phyloP scores from a whole-genome alignment of 1,139 yeast genomes.

The Lodderomyces theae region DNA sequence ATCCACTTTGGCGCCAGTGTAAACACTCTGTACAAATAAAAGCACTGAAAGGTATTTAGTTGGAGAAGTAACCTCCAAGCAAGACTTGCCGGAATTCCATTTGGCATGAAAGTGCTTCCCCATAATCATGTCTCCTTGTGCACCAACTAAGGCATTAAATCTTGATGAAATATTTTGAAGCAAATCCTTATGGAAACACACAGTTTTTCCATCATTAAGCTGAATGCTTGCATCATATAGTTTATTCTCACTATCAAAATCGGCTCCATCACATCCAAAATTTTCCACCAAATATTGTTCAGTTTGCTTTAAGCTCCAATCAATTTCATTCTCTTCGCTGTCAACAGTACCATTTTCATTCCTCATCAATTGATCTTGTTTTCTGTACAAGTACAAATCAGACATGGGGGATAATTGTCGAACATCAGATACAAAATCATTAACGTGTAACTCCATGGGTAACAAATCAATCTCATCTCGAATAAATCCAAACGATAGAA shows the following conservation, averaged over 20 bases:
- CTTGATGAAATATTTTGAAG: background rate
- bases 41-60: conserved; percentile 28
- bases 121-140: conserved; percentile 16
- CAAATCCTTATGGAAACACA: conserved; percentile 33
- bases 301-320: conserved; percentile 17
- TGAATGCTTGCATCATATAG: conserved; percentile 26
- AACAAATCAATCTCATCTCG: conserved; percentile 60
- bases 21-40: conserved; percentile 33
- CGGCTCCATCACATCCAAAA: conserved; percentile 7
- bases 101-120: conserved; percentile 23
- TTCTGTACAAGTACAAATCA: conserved; percentile 24
- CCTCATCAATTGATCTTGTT: conserved; percentile 36
- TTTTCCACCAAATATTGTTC: conserved; percentile 13
- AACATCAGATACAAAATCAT: conserved; percentile 48
- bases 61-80: conserved; percentile 17
- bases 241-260: conserved; percentile 12
- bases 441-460: conserved; percentile 47
- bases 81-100: conserved; percentile 18
- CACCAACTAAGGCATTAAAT: conserved; percentile 11
- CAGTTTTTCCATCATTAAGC: conserved; percentile 18
- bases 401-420: conserved; percentile 47
- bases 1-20: conserved; percentile 26
- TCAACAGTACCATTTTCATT: background rate
- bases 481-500: conserved; percentile 66
- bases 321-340: conserved; percentile 4